Conservation (phyloP, 2,329 filamentous ascomycete genomes). For the Monosporascus cannonballus region DNA sequence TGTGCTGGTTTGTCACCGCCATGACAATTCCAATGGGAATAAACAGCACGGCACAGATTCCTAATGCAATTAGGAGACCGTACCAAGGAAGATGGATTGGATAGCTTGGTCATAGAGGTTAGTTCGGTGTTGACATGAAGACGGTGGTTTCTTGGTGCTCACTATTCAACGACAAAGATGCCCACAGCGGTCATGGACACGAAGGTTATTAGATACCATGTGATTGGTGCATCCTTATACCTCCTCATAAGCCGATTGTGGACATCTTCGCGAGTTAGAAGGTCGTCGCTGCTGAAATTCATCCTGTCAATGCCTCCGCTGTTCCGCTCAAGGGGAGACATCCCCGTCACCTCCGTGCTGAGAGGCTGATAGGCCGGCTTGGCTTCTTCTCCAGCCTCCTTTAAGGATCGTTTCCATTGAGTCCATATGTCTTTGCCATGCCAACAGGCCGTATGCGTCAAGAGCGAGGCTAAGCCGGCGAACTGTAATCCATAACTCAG, state of each 20-base stretch:
- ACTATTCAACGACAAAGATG: constrained; percentile 82
- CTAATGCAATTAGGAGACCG: constrained; percentile 71
- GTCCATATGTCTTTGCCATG: constrained; percentile 76
- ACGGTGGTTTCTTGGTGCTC: constrained; percentile 28
- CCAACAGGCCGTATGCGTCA: constrained; percentile 80
- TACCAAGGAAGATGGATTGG: constrained; percentile 84
- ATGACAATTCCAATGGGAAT: constrained; percentile 90
- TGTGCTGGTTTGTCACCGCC: constrained; percentile 87
- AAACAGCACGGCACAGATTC: constrained; percentile 74
- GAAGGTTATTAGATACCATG: constrained; percentile 75
- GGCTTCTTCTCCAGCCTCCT: constrained; percentile 50
- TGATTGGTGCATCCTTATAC: constrained; percentile 75
- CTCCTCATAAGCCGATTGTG: constrained; percentile 78
- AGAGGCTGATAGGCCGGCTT: constrained; percentile 50
- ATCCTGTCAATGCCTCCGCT: constrained; percentile 22
- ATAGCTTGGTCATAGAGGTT: constrained; percentile 45
- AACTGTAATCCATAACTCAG: constrained; percentile 84
- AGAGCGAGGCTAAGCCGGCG: constrained; percentile 69
- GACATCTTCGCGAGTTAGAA: constrained; percentile 70
- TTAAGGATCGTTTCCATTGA: constrained; percentile 65
- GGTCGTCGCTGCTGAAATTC: constrained; percentile 39
- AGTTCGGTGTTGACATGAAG: constrained; percentile 5
- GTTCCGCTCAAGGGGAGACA: constrained; percentile 14
- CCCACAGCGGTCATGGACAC: constrained; percentile 70
- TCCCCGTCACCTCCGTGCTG: constrained; percentile 13